Base-by-base conservation (phyloP, 495 filamentous ascomycete genomes). In the Penicillium subrubescens region DNA sequence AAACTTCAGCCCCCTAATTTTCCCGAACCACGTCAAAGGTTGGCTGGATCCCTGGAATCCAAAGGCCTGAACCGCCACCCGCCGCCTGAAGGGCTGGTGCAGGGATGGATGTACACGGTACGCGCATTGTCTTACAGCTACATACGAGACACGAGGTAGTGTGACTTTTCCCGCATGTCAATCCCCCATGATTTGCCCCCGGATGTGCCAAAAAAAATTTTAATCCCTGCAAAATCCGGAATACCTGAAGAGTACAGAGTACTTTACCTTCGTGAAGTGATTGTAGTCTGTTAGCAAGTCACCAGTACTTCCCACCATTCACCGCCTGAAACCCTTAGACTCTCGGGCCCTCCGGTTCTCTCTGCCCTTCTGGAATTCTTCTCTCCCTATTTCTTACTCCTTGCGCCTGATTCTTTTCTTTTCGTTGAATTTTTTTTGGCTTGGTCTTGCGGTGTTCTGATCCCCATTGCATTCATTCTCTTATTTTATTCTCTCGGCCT, bases 301-400 rank as follows among this genome's bases (percentile, higher is more conserved):
- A 34, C 31, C 12, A 27, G 44, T 67, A 65, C 62, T 29, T 14
- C 21, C 44, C 23, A 33, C 56, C 50, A 67, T 72, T 74, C 71
- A 74, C 71, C 71, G 71, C 71, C 71, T 65, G 39, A 27, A 39
- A 70, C 60, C 34, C 67, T 70, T 62, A 63, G 62, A 39, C 69
- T 29, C 67, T 70, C 65, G 62, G 64, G 44, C 69, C 71, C 63
- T 54, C 15, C 10, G 31, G 59, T 59, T 57, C 51, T 53, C 59
- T 59, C 58, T 33, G 5, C 52, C 41, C 46, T 66, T 64, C 46
- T 64, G 58, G 61, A 66, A 63, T 67, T 70, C 62, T 57, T 68
- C 69, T 55, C 71, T 65, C 66, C 63, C 67, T 67, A 60, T 61
- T 54, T 60, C 63, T 61, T 17, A 41, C 54, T 64, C 69, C 66